Base-by-base conservation (phyloP, 208 protist genomes). In the Leishmania arabica region DNA sequence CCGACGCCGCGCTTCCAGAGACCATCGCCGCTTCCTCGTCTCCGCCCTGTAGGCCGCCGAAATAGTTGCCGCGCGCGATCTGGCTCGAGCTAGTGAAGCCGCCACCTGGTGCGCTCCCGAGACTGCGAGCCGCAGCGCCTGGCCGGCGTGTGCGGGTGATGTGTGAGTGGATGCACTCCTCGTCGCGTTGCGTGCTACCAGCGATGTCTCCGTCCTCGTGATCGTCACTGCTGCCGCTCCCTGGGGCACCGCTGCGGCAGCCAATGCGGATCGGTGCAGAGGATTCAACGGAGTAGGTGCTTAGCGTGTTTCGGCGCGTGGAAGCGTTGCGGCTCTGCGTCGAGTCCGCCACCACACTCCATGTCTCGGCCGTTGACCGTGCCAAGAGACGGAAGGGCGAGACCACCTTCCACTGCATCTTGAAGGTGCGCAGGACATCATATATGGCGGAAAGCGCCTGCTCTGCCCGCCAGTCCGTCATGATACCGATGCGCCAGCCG, bases 401-500 rank as follows among this genome's bases (percentile, higher is more conserved):
- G 54, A 92, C 65, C 15, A 95, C 86, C 86, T 97, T 97, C 94
- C 95, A 98, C 86, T 97, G 87, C 92, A 98, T 95, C 24, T 84
- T 68, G 68, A 90, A 90, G 42, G 70, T 77, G 64, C 77, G 88
- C 51, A 98, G 84, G 0, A 91, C 90, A 37, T 71, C 45, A 80
- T 98, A 98, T n/a, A 97, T 84, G 19, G 81, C 78, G 65, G 69
- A 70, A 42, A 96, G 77, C 49, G 87, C 86, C 27, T 53, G 79
- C 70, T 90, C 88, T 0, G 89, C 87, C 8, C 88, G 89, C 68
- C 86, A 84, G 83, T 97, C 93, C 54, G 92, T 95, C 95, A 98
- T 98, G 58, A 98, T 76, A 13, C 95, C 95, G n/a, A 98, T 80
- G 34, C 95, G 92, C 95, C 95, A 98, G 49, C 95, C 95, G 40